A percentile compares a stretch with the other conserved stretches of the same genome.
Evolutionary conservation across 371 early-diverging fungal species (phyloP).

Genomic region (Lichtheimia corymbifera): DNA sequence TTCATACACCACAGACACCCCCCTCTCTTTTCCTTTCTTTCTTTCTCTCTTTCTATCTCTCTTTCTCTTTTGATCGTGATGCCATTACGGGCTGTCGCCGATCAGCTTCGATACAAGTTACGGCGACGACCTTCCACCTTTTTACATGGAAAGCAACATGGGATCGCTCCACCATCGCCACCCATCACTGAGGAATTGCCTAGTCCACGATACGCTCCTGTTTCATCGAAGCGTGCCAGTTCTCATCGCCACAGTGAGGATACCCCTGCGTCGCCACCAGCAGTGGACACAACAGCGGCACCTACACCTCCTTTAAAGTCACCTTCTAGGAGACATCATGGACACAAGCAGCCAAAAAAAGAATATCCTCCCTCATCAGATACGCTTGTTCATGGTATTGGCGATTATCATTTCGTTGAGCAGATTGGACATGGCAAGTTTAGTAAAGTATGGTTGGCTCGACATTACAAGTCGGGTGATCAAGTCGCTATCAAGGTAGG

Average conservation of each 20-base stretch:
- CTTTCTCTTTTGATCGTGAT: constrained; percentile 20
- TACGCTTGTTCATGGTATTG: constrained; percentile 57
- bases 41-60: constrained; percentile 8
- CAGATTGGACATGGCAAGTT: constrained; percentile 90
- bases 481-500: constrained; percentile 58
- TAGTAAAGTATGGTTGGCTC: constrained; percentile 84
- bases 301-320: constrained; percentile 10
- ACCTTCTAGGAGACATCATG: neutral
- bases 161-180: neutral
- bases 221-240: neutral
- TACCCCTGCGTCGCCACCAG: constrained; percentile 6
- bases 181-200: neutral
- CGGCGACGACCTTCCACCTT: constrained; percentile 31
- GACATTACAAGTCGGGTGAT: constrained; percentile 69
- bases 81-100: constrained; percentile 40
- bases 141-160: constrained; percentile 17
- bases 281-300: neutral
- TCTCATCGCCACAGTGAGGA: constrained; percentile 18
- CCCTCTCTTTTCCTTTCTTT: neutral
- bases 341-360: neutral
- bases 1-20: neutral
- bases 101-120: constrained; percentile 38
- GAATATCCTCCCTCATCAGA: constrained; percentile 57
- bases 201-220: too few species aligned
- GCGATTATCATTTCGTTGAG: constrained; percentile 80